Percentiles rank a stretch among this genome's conserved stretches.
These are phyloP conservation scores for Malus sieversii DNA, from an alignment of 306 rosid genomes.

Conservation along the genomic window DNA sequence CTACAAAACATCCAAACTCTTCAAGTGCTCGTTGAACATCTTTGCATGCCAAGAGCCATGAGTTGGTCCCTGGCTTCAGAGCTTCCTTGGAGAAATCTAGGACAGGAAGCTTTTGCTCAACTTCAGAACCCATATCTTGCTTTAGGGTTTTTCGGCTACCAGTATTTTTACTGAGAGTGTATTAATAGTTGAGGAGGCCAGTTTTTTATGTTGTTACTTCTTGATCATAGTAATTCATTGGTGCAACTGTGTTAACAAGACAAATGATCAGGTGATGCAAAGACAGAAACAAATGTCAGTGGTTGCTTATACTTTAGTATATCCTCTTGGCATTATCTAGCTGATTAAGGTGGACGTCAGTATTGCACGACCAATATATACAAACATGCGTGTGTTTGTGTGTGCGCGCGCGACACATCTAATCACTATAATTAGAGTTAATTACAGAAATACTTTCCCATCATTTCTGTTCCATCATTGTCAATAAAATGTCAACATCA, in stretches of 20 bases:
- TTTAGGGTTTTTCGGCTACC: not conserved
- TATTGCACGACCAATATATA: too few relatives aligned
- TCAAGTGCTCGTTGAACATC: conserved; percentile 30
- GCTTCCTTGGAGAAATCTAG: conserved; percentile 22
- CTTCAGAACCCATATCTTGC: conserved; percentile 17
- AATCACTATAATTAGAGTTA: too few relatives aligned
- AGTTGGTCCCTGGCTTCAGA: conserved; percentile 21
- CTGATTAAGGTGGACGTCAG: too few relatives aligned
- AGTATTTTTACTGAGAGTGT: not conserved
- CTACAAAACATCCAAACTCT: conserved; percentile 35
- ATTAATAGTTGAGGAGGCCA: not conserved
- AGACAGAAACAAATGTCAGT: too few relatives aligned
- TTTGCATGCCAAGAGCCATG: conserved; percentile 20
- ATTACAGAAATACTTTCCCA: too few relatives aligned
- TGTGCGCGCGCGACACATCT: too few relatives aligned
- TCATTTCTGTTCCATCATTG: too few relatives aligned
- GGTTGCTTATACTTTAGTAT: too few relatives aligned
- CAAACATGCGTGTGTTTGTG: too few relatives aligned
- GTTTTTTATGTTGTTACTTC: not conserved
- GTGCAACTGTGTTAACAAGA: not conserved
- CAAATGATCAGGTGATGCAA: not conserved
- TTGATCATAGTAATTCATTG: not conserved
- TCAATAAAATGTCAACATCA: too few relatives aligned
- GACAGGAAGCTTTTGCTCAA: conserved; percentile 26
- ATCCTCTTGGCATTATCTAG: too few relatives aligned